Evolutionary conservation across 1,284 basidiomycete genomes (phyloP), one percentile per base, ranked within the genome.

Genomic region (Microbotryum silenes-acaulis): DNA sequence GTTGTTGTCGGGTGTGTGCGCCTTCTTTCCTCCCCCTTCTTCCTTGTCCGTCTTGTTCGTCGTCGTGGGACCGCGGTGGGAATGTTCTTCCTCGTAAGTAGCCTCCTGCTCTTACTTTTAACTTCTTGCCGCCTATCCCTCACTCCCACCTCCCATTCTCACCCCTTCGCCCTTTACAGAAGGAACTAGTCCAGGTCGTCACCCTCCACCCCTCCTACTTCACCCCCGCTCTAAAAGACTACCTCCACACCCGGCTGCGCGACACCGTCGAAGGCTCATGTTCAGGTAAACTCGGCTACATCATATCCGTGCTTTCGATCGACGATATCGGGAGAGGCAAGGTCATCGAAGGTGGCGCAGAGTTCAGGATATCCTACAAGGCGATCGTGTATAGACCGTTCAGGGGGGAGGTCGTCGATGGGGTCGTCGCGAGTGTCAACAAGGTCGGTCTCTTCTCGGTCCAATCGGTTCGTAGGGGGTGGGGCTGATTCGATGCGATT

Each of bases 341-440:
- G 44, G 89, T 93, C 70, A 80, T 88, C 56, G 89, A 93, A 72
- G 90, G 91, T 59, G 90, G 90, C 31, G 72, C 72, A 23, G 71
- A 72, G 51, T 73, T 73, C 42, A 61, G 59, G 51, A 67, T 73
- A 25, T 49, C 54, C 60, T 73, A 72, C 62, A 50, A 51, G 25
- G 92, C 92, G 12, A 90, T 97, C 69, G 91, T 97, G 44, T 93
- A 93, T 82, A 91, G 93, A 77, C 93, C 92, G 42, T 98, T 97
- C 82, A 97, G 97, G 77, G 93, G 93, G 25, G 94, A 98, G 76
- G 94, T 97, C 6, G 89, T 98, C 45, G 96, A 98, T 76, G 94
- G 91, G 1, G 86, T 93, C 9, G 94, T 98, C 29, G 88, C 87
- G 69, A 93, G 91, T 68, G 96, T 98, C 48, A 96, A 89, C 77